Conservation (phyloP, 768 basidiomycete genomes). For the Filobasidium wieringae region DNA sequence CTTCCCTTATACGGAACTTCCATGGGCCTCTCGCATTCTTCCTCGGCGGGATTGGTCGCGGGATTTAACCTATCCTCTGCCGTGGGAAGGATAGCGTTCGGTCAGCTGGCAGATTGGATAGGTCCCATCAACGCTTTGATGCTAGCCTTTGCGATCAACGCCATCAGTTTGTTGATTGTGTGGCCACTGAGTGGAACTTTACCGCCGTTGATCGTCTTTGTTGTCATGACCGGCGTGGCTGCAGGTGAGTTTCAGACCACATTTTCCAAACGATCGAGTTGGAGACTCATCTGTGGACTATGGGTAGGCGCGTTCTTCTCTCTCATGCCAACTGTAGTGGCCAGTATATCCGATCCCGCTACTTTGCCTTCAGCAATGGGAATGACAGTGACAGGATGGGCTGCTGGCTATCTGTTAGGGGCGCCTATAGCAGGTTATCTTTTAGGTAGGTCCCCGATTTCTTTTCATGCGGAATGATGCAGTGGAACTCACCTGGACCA, state of each 20-base stretch:
- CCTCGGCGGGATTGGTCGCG: slow-evolving; percentile 18
- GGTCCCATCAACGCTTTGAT: slow-evolving; percentile 43
- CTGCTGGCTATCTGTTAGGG: slow-evolving; percentile 14
- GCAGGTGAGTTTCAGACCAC: slow-evolving; percentile 10
- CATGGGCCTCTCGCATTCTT: slow-evolving; percentile 16
- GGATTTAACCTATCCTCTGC: slow-evolving; percentile 30
- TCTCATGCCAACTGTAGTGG: slow-evolving; percentile 23
- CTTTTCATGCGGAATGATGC: too few species aligned
- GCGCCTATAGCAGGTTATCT: slow-evolving; percentile 27
- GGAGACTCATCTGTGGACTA: neutral
- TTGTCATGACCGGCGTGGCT: slow-evolving; percentile 16
- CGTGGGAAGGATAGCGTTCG: slow-evolving; percentile 37
- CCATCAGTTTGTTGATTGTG: slow-evolving; percentile 39
- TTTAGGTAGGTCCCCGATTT: slow-evolving; percentile 1
- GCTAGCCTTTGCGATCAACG: slow-evolving; percentile 37
- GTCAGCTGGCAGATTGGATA: slow-evolving; percentile 40
- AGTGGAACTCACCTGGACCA: too few species aligned
- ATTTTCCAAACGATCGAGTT: neutral
- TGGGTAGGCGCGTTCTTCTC: slow-evolving; percentile 17
- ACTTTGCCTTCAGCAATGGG: slow-evolving; percentile 17
- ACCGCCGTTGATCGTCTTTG: slow-evolving; percentile 23
- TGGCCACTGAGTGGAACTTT: slow-evolving; percentile 35
- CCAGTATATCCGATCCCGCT: slow-evolving; percentile 11
- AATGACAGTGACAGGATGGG: slow-evolving; percentile 16
- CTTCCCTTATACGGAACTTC: slow-evolving; percentile 24